phyloP scores from a whole-genome alignment of 1,284 basidiomycete genomes.

The Rugosomyces carneus region DNA sequence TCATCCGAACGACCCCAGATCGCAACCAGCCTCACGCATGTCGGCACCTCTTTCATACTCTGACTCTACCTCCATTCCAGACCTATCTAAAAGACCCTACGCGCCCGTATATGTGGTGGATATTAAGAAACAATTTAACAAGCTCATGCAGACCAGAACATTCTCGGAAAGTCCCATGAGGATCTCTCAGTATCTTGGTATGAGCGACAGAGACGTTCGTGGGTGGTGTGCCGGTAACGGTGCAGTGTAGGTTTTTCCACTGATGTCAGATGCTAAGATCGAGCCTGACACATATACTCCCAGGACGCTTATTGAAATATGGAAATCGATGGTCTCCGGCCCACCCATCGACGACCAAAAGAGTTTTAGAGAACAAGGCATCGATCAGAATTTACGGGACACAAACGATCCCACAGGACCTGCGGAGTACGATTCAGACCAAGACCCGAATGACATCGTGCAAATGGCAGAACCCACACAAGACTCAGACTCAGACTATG shows the following conservation, averaged over 20 bases:
- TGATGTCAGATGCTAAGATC: not conserved
- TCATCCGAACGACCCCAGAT: slow-evolving; percentile 1
- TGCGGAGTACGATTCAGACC: slow-evolving; percentile 19
- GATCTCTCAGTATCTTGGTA: slow-evolving; percentile 21
- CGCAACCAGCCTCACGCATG: slow-evolving; percentile 1
- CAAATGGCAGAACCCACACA: not conserved
- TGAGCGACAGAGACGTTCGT: slow-evolving; percentile 14
- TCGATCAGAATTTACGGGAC: not conserved
- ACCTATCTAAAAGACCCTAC: slow-evolving; percentile 3
- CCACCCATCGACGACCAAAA: slow-evolving; percentile 28
- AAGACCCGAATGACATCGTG: slow-evolving; percentile 24
- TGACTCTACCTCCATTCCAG: not conserved
- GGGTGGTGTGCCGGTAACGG: slow-evolving; percentile 37
- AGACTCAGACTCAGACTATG: slow-evolving; percentile 15
- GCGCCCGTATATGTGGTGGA: slow-evolving; percentile 30
- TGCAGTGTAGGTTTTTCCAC: slow-evolving; percentile 23
- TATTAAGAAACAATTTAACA: slow-evolving; percentile 23
- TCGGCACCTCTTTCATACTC: slow-evolving; percentile 4
- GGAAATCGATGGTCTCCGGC: slow-evolving; percentile 29
- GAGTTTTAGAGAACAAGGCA: slow-evolving; percentile 5
- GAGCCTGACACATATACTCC: not conserved
- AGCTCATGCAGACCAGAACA: slow-evolving; percentile 22
- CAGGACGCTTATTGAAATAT: slow-evolving; percentile 27
- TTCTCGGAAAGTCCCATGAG: slow-evolving; percentile 18
- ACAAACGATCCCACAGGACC: not conserved